Evolutionary conservation across 139 green algal species (phyloP).

Genomic region (Ettlia oleoabundans): DNA sequence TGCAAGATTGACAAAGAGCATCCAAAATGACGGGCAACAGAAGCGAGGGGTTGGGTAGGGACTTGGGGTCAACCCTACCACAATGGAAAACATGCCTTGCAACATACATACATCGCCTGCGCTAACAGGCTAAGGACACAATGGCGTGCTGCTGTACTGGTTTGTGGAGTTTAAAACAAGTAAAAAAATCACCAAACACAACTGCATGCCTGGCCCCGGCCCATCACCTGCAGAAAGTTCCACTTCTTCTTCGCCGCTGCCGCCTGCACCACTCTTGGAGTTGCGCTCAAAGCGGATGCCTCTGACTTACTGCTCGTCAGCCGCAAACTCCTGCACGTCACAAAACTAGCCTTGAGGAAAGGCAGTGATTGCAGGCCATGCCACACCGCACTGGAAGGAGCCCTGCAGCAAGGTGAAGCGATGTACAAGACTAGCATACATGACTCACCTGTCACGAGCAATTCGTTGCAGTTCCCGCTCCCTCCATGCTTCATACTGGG

Average conservation of each 20-base stretch:
- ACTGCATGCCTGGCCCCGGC: neutral
- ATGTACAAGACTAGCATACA: neutral
- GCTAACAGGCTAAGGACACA: too few species aligned
- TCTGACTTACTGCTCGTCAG: neutral
- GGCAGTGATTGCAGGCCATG: neutral
- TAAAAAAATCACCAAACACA: neutral
- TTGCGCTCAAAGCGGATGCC: neutral
- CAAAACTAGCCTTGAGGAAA: neutral
- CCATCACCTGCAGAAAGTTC: conserved; percentile 87
- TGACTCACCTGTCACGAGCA: conserved; percentile 41
- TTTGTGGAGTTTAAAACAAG: neutral
- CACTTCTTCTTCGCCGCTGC: conserved; percentile 30
- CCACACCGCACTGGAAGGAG: conserved; percentile 4
- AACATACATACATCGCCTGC: too few species aligned
- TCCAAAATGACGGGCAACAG: neutral
- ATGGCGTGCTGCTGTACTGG: too few species aligned
- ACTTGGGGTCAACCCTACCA: neutral
- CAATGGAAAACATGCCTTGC: neutral
- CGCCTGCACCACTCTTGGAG: too few species aligned
- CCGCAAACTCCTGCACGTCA: conserved; percentile 15
- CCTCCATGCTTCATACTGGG: conserved; percentile 88
- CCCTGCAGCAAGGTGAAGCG: conserved; percentile 6
- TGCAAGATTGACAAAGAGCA: conserved; percentile 82
- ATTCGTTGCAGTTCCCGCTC: conserved; percentile 83
- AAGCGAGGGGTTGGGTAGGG: neutral